Percentiles rank a stretch among this genome's conserved stretches.
Conservation (phyloP, 1,284 basidiomycete species). For the Apiotrichum sp. region DNA sequence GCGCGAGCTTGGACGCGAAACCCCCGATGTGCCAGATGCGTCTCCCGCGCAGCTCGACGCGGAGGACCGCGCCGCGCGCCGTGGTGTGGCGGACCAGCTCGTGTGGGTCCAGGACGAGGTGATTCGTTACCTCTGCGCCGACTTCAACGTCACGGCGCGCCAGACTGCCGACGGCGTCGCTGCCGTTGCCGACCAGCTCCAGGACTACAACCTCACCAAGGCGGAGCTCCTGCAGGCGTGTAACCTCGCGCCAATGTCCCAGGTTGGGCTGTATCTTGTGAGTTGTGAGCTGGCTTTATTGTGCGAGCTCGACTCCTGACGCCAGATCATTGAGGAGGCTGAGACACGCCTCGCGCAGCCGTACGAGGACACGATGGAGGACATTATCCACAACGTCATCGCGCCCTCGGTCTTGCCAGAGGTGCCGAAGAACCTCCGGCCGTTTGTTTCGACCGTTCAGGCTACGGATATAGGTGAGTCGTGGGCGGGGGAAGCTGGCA, state of each 20-base stretch:
- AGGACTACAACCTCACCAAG: slow-evolving; percentile 70
- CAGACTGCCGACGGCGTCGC: slow-evolving; percentile 65
- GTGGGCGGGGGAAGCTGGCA: too few species aligned
- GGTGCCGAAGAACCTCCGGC: slow-evolving; percentile 23
- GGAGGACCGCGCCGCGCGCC: slow-evolving; percentile 36
- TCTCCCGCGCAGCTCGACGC: slow-evolving; percentile 50
- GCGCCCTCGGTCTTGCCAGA: slow-evolving; percentile 25
- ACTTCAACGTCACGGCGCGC: slow-evolving; percentile 53
- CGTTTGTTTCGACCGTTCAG: slow-evolving; percentile 18
- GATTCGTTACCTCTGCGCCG: slow-evolving; percentile 61
- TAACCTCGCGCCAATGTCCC: slow-evolving; percentile 72
- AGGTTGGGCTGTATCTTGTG: slow-evolving; percentile 85
- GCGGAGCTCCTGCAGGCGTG: slow-evolving; percentile 85
- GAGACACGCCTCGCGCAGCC: slow-evolving; percentile 61
- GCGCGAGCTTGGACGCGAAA: slow-evolving; percentile 1
- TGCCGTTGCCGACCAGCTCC: slow-evolving; percentile 61
- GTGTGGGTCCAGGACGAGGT: slow-evolving; percentile 86
- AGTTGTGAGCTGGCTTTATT: slow-evolving; percentile 38
- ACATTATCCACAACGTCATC: slow-evolving; percentile 58
- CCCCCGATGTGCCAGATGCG: slow-evolving; percentile 33
- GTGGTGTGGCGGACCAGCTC: slow-evolving; percentile 63
- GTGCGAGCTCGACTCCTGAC: background rate
- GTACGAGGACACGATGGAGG: slow-evolving; percentile 59
- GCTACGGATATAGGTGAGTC: slow-evolving; percentile 12
- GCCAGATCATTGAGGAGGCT: slow-evolving; percentile 80